Evolutionary conservation across 371 early-diverging fungal genomes (phyloP).

Genomic region (Zancudomyces culisetae): DNA sequence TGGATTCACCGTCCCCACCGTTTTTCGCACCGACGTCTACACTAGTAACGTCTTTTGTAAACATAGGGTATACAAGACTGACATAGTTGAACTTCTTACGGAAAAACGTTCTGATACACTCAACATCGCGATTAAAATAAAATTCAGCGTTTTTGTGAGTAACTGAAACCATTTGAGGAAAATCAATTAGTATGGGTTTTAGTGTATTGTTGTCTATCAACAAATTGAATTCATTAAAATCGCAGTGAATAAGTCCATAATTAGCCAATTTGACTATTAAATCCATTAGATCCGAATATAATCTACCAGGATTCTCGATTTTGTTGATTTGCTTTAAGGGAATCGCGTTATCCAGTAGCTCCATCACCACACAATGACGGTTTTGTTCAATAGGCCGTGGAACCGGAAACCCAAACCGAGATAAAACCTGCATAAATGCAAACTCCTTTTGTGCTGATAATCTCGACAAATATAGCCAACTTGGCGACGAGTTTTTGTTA

Average conservation of each 20-base stretch:
- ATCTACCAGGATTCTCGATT: slow-evolving; percentile 68
- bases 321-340: slow-evolving; percentile 74
- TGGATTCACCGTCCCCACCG: too few species aligned
- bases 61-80: slow-evolving; percentile 71
- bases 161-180: slow-evolving; percentile 98
- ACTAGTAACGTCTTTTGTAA: slow-evolving; percentile 59
- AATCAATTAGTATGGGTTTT: slow-evolving; percentile 95
- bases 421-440: slow-evolving; percentile 83
- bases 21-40: too few species aligned
- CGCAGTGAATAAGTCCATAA: slow-evolving; percentile 97
- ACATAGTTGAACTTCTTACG: slow-evolving; percentile 74
- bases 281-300: slow-evolving; percentile 86
- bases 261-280: slow-evolving; percentile 88
- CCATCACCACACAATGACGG: slow-evolving; percentile 98
- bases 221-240: slow-evolving; percentile 99
- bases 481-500: slow-evolving; percentile 46
- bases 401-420: slow-evolving; percentile 79
- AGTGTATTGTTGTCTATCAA: slow-evolving; percentile 64
- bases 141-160: slow-evolving; percentile 85
- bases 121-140: slow-evolving; percentile 97
- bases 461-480: slow-evolving; percentile 96
- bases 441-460: slow-evolving; percentile 92
- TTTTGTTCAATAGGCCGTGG: slow-evolving; percentile 84
- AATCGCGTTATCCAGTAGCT: slow-evolving; percentile 77
- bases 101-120: slow-evolving; percentile 93